Conservation (phyloP, 306 rosid species). For the Corylus heterophylla region DNA sequence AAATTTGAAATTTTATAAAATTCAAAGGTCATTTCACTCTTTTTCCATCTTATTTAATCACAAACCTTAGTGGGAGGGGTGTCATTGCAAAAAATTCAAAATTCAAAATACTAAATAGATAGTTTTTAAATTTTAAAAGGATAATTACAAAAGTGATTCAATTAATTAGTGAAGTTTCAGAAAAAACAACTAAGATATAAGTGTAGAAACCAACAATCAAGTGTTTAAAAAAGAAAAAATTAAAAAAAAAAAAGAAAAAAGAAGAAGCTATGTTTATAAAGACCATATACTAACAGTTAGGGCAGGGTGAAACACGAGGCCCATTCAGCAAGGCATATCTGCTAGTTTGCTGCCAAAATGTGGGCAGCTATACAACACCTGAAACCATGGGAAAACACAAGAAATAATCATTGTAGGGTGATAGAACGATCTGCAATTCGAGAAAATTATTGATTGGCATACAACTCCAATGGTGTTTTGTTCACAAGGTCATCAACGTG, state of each 20-base stretch:
- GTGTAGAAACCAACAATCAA: conserved; percentile 14
- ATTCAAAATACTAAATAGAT: too few relatives aligned
- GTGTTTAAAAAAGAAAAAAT: not conserved
- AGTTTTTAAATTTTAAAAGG: too few relatives aligned
- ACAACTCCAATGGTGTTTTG: conserved; percentile 82
- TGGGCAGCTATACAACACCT: conserved; percentile 98
- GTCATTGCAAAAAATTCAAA: too few relatives aligned
- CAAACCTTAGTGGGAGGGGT: too few relatives aligned
- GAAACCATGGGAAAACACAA: conserved; percentile 36
- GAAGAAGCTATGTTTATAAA: conserved; percentile 2
- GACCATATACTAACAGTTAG: conserved; percentile 67
- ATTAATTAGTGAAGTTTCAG: too few relatives aligned
- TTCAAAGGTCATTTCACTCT: too few relatives aligned
- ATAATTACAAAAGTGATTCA: too few relatives aligned
- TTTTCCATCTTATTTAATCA: too few relatives aligned
- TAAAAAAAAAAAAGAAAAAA: not conserved
- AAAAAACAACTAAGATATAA: conserved; percentile 6
- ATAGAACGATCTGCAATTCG: conserved; percentile 9
- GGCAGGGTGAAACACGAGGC: conserved; percentile 86
- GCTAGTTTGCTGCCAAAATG: conserved; percentile 99
- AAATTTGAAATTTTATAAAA: too few relatives aligned
- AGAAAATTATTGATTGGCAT: conserved; percentile 34
- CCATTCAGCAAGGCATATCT: conserved; percentile 98
- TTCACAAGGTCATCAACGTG: conserved; percentile 58
- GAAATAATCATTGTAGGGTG: not conserved